phyloP scores from a whole-genome alignment of 2,329 filamentous ascomycete genomes.

The Macrophomina phaseolina region DNA sequence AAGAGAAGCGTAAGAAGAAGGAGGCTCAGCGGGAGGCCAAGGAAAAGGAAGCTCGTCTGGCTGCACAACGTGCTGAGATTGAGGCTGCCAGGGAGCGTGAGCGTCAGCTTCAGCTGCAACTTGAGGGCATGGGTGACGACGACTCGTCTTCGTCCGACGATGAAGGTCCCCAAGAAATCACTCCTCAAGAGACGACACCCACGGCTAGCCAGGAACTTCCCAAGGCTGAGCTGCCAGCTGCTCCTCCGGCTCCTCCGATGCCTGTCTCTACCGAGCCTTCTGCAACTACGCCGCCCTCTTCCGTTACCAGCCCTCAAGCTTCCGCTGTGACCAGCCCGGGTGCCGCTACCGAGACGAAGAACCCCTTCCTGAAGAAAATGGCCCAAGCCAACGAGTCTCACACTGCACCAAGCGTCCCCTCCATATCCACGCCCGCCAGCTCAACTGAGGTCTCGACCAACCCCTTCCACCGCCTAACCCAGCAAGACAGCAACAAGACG shows the following conservation, averaged over 20 bases:
- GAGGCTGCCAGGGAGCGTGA: conserved; percentile 90
- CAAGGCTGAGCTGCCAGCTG: conserved; percentile 49
- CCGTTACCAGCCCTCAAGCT: conserved; percentile 51
- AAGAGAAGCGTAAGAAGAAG: conserved; percentile 92
- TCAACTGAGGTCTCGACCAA: conserved; percentile 77
- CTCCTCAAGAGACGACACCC: conserved; percentile 65
- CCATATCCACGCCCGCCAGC: conserved; percentile 49
- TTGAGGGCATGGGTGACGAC: conserved; percentile 77
- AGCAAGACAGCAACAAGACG: conserved; percentile 58
- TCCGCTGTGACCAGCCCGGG: conserved; percentile 57
- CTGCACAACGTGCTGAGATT: conserved; percentile 85
- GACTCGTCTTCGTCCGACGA: conserved; percentile 73
- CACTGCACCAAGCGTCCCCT: conserved; percentile 58
- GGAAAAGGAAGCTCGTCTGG: conserved; percentile 84
- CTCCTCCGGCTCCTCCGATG: conserved; percentile 48
- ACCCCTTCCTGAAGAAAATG: conserved; percentile 93
- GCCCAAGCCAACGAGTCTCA: conserved; percentile 65
- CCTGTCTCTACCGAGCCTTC: conserved; percentile 37
- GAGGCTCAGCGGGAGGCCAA: conserved; percentile 84
- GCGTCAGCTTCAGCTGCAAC: conserved; percentile 83
- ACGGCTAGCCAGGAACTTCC: conserved; percentile 62
- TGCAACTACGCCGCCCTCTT: conserved; percentile 56
- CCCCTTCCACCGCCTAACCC: conserved; percentile 87
- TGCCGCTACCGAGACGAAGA: conserved; percentile 77
- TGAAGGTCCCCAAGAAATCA: conserved; percentile 75